Evolutionary conservation across 495 filamentous ascomycete genomes (phyloP).

Genomic region (Trichoderma reesei): DNA sequence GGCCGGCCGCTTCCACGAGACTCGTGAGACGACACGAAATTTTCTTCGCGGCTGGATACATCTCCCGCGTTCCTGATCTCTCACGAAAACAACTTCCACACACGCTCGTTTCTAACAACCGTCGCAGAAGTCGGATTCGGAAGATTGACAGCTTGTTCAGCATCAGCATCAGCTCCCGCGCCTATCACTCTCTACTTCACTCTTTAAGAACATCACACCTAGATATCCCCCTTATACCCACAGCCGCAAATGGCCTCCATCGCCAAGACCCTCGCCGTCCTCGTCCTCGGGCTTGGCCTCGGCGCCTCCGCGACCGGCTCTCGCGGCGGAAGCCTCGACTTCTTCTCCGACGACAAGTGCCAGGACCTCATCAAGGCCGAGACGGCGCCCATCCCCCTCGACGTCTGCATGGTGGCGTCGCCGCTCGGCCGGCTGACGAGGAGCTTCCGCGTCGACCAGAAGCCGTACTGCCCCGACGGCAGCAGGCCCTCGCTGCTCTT

Average conservation of each 20-base stretch:
- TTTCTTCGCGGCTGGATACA: not conserved
- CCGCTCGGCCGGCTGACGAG: not conserved
- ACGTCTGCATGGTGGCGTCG: constrained; percentile 2
- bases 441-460: not conserved
- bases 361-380: not conserved
- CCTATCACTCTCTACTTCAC: too few species aligned
- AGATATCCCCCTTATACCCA: too few species aligned
- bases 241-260: not conserved
- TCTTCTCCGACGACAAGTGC: constrained; percentile 2
- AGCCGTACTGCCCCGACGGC: constrained; percentile 1
- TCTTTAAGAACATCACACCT: too few species aligned
- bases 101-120: not conserved
- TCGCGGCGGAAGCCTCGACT: not conserved
- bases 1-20: not conserved
- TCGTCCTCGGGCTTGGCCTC: not conserved
- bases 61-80: not conserved
- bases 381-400: not conserved
- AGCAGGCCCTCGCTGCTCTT: constrained; percentile 1
- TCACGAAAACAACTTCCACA: not conserved
- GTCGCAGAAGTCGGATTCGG: not conserved
- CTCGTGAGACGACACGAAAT: not conserved
- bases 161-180: too few species aligned
- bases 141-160: not conserved
- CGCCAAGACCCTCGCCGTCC: not conserved
- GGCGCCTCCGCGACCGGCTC: not conserved